These are phyloP conservation scores for Scolecobasidium constrictum DNA, from an alignment of 2,329 filamentous ascomycete species.

Conservation along the genomic window DNA sequence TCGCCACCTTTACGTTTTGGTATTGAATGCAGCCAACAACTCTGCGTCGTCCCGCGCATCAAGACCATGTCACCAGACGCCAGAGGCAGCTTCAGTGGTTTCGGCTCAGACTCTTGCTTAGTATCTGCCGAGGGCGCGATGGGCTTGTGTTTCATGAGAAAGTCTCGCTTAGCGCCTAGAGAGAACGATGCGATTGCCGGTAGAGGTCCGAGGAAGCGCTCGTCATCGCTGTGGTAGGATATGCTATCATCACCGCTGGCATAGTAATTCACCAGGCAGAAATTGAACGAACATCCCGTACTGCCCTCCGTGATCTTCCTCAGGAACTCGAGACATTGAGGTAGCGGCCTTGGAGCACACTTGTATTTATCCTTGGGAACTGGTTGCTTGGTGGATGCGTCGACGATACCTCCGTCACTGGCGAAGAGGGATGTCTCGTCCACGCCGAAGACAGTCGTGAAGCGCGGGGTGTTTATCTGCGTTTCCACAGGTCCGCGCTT, in stretches of 20 bases:
- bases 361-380: conserved; percentile 40
- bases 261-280: conserved; percentile 76
- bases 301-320: conserved; percentile 52
- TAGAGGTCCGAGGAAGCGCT: conserved; percentile 58
- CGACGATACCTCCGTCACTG: conserved; percentile 22
- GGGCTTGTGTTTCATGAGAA: conserved; percentile 70
- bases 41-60: conserved; percentile 66
- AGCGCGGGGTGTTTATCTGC: conserved; percentile 51
- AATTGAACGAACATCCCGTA: conserved; percentile 61
- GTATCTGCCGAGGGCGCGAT: conserved; percentile 23
- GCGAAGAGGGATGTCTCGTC: conserved; percentile 54
- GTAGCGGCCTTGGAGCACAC: conserved; percentile 58
- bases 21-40: conserved; percentile 67
- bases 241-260: conserved; percentile 68
- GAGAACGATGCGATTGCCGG: conserved; percentile 68
- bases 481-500: conserved; percentile 53
- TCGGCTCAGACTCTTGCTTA: conserved; percentile 21
- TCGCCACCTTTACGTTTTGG: conserved; percentile 59
- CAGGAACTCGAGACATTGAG: conserved; percentile 55
- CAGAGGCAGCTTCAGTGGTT: conserved; percentile 42
- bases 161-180: conserved; percentile 61
- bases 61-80: conserved; percentile 66
- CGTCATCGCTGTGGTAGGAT: conserved; percentile 70
- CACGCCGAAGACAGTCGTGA: conserved; percentile 49
- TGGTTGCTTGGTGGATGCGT: conserved; percentile 31